phyloP scores from a whole-genome alignment of 768 basidiomycete species.

The Austroboletus festivus region DNA sequence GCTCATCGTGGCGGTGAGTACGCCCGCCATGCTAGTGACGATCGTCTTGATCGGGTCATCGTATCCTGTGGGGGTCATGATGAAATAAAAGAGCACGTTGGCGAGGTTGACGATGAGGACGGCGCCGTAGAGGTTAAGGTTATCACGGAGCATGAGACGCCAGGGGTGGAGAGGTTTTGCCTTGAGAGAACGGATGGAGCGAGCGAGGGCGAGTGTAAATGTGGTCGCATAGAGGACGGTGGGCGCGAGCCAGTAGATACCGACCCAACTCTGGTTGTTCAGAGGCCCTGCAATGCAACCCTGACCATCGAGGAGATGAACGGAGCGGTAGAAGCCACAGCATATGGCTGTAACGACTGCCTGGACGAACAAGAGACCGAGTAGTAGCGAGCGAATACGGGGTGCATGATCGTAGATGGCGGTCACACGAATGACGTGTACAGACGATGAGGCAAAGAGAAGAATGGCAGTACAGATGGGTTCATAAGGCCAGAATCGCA shows the following conservation, averaged over 20 bases:
- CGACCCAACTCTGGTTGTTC: constrained; percentile 64
- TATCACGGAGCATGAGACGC: constrained; percentile 90
- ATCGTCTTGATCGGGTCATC: constrained; percentile 77
- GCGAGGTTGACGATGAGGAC: constrained; percentile 77
- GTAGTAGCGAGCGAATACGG: constrained; percentile 52
- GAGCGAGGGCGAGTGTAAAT: constrained; percentile 22
- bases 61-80: constrained; percentile 60
- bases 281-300: constrained; percentile 86
- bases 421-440: constrained; percentile 76
- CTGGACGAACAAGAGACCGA: constrained; percentile 61
- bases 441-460: constrained; percentile 63
- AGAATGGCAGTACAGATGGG: constrained; percentile 83
- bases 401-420: constrained; percentile 69
- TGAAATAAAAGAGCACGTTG: constrained; percentile 88
- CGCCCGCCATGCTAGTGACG: constrained; percentile 81
- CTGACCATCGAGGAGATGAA: constrained; percentile 69
- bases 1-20: constrained; percentile 84
- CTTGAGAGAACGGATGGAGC: constrained; percentile 24
- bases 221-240: constrained; percentile 56
- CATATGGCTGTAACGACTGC: constrained; percentile 68
- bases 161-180: constrained; percentile 59
- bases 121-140: constrained; percentile 81
- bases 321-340: constrained; percentile 80
- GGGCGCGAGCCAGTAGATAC: constrained; percentile 79
- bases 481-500: constrained; percentile 77